Conservation (phyloP, 768 basidiomycete species). For the Auricularia sp. region DNA sequence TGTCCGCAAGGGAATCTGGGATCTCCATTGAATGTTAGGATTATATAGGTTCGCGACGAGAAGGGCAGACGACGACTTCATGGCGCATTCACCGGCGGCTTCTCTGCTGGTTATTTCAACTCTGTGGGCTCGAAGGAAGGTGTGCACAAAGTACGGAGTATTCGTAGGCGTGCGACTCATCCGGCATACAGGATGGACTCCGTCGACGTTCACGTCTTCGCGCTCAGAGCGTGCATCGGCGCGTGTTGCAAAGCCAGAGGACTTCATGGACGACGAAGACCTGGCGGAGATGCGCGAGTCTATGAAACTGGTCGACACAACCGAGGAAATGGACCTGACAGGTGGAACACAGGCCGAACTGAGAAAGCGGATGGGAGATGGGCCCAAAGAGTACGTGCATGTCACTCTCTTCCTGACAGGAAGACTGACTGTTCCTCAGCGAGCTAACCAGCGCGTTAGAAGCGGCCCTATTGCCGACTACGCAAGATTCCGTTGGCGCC, state of each 20-base stretch:
- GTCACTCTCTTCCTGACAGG: not conserved
- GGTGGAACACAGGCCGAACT: constrained; percentile 46
- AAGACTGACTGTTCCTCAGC: constrained; percentile 26
- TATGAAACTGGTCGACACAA: constrained; percentile 65
- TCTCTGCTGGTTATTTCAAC: constrained; percentile 96
- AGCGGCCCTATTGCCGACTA: constrained; percentile 57
- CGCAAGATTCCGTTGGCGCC: constrained; percentile 73
- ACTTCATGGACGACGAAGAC: constrained; percentile 99
- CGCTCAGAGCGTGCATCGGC: constrained; percentile 62
- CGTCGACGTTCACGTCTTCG: constrained; percentile 87
- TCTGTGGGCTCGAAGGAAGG: constrained; percentile 95
- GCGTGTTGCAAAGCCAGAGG: constrained; percentile 60
- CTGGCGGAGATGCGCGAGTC: constrained; percentile 70
- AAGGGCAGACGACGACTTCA: constrained; percentile 88
- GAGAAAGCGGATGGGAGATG: constrained; percentile 25
- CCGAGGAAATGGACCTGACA: constrained; percentile 64
- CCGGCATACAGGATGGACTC: constrained; percentile 74
- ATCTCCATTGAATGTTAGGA: not conserved
- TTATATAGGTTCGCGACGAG: constrained; percentile 74
- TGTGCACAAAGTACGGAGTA: constrained; percentile 18
- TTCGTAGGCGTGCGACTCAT: constrained; percentile 1
- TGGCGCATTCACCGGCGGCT: constrained; percentile 97
- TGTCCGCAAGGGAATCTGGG: too few relatives aligned
- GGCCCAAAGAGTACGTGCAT: constrained; percentile 37
- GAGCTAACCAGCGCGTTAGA: constrained; percentile 54